Conservation (phyloP, 2,329 filamentous ascomycete species). For the Fusarium sambucinum region DNA sequence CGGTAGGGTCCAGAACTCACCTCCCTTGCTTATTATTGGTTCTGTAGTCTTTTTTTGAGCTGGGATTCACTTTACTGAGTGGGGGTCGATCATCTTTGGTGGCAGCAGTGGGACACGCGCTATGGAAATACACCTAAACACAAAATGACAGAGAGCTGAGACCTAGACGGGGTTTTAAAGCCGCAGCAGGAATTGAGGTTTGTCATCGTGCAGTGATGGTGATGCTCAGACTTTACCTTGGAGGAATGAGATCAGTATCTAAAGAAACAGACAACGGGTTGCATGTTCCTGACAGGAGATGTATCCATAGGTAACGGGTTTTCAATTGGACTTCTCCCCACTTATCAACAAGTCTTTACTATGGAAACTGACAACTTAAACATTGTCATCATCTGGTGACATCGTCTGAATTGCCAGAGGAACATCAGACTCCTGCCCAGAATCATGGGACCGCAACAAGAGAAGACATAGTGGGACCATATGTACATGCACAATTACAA, state of each 20-base stretch:
- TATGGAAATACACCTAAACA: constrained; percentile 3
- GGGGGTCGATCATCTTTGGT: constrained; percentile 26
- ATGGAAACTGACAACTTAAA: constrained; percentile 4
- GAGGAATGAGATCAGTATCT: constrained; percentile 28
- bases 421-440: constrained; percentile 1
- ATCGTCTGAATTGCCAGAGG: constrained; percentile 5
- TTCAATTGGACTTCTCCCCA: background rate
- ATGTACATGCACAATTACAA: constrained; percentile 8
- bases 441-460: background rate
- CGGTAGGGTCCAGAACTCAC: constrained; percentile 33
- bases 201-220: constrained; percentile 6
- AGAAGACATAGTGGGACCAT: constrained; percentile 16
- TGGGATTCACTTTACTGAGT: constrained; percentile 18
- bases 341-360: background rate
- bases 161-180: constrained; percentile 13
- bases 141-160: constrained; percentile 7
- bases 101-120: constrained; percentile 14
- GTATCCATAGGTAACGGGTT: constrained; percentile 10
- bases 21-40: constrained; percentile 32
- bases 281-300: constrained; percentile 2
- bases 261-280: constrained; percentile 3
- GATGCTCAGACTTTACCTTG: background rate
- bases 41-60: constrained; percentile 11
- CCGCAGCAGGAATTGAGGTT: constrained; percentile 28
- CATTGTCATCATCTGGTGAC: constrained; percentile 7